Evolutionary conservation across 78 protist species (phyloP).

Genomic region (Dictyostelium capitatum): DNA sequence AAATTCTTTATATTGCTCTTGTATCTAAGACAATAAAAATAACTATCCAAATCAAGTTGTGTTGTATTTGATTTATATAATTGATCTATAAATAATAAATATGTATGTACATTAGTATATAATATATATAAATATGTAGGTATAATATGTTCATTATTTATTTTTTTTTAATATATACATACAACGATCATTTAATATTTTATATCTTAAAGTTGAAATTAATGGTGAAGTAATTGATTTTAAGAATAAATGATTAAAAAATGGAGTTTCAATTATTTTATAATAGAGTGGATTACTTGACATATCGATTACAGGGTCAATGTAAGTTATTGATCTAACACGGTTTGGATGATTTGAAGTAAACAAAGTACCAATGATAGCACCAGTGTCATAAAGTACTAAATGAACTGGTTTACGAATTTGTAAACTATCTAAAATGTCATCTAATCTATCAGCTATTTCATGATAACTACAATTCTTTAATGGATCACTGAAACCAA

Average conservation of each 20-base stretch:
- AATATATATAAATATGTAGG: too few relatives aligned
- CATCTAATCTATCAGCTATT: constrained; percentile 30
- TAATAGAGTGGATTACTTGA: constrained; percentile 17
- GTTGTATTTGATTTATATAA: neutral
- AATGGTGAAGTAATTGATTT: constrained; percentile 20
- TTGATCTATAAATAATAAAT: neutral
- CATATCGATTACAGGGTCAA: constrained; percentile 47
- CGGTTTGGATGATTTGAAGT: constrained; percentile 2
- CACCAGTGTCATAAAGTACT: constrained; percentile 40
- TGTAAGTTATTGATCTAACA: constrained; percentile 24
- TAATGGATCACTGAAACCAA: constrained; percentile 59
- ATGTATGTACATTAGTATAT: too few relatives aligned
- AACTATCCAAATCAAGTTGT: constrained; percentile 20
- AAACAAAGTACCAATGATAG: constrained; percentile 12
- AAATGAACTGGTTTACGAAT: constrained; percentile 32
- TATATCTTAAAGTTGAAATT: constrained; percentile 46
- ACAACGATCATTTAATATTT: neutral
- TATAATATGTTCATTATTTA: neutral
- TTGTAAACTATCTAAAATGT: constrained; percentile 42
- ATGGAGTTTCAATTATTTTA: constrained; percentile 20
- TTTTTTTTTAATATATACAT: neutral
- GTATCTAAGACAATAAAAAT: constrained; percentile 52
- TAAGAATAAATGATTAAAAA: neutral
- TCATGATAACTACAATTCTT: constrained; percentile 4
- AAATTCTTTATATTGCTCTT: constrained; percentile 50